phyloP scores from a whole-genome alignment of 768 basidiomycete species.

The Coprinellus micaceus region DNA sequence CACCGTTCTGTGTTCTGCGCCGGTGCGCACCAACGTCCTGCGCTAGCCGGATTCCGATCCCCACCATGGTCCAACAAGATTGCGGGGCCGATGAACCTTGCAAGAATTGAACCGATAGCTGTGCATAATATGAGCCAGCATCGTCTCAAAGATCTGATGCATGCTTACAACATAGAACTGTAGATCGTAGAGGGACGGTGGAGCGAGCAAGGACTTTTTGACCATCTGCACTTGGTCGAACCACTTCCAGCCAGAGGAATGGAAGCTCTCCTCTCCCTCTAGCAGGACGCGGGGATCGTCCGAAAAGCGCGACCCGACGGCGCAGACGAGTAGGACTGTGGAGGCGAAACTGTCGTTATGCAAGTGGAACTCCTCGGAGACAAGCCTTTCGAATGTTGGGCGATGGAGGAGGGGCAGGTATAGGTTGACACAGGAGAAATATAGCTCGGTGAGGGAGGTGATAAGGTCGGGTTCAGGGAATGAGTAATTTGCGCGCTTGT shows the following conservation, averaged over 20 bases:
- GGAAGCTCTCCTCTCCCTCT: slow-evolving; percentile 33
- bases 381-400: slow-evolving; percentile 55
- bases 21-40: slow-evolving; percentile 79
- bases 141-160: no score
- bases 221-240: slow-evolving; percentile 67
- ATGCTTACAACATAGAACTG: slow-evolving; percentile 58
- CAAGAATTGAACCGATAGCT: slow-evolving; percentile 55
- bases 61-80: slow-evolving; percentile 65
- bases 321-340: slow-evolving; percentile 67
- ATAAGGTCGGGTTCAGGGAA: slow-evolving; percentile 56
- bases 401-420: slow-evolving; percentile 69
- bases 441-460: slow-evolving; percentile 51
- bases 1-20: slow-evolving; percentile 29
- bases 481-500: slow-evolving; percentile 23
- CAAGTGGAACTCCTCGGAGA: slow-evolving; percentile 48
- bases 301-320: slow-evolving; percentile 56
- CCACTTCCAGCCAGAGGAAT: slow-evolving; percentile 62
- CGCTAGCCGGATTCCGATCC: slow-evolving; percentile 67
- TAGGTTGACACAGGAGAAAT: slow-evolving; percentile 58
- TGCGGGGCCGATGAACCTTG: slow-evolving; percentile 59
- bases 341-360: slow-evolving; percentile 50
- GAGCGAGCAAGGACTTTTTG: slow-evolving; percentile 56
- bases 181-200: slow-evolving; percentile 69
- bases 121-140: no score
- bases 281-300: slow-evolving; percentile 54